Evolutionary conservation across 805 yeast species (phyloP).

Genomic region (Ogataea glucozyma): DNA sequence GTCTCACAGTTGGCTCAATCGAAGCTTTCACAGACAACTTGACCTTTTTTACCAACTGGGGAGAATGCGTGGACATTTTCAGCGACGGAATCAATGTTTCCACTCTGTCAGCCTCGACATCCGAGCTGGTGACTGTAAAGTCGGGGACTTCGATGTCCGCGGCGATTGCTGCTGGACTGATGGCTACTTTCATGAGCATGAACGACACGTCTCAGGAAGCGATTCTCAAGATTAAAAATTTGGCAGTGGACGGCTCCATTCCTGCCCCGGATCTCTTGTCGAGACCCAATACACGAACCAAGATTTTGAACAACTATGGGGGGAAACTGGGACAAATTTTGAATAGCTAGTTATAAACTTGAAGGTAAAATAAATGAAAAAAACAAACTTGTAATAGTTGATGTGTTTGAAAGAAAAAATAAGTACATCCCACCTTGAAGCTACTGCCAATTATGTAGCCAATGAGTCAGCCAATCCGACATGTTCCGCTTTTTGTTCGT

Average conservation of each 20-base stretch:
- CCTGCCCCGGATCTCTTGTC: constrained; percentile 10
- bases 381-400: neutral
- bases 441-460: too few relatives aligned
- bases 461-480: constrained; percentile 1
- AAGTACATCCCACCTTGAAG: neutral
- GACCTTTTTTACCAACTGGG: constrained; percentile 47
- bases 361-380: neutral
- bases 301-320: constrained; percentile 25
- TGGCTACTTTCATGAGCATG: constrained; percentile 45
- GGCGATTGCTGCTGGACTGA: constrained; percentile 46
- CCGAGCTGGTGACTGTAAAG: constrained; percentile 33
- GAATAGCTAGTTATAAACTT: too few relatives aligned
- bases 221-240: constrained; percentile 27
- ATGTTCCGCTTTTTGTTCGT: neutral
- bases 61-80: constrained; percentile 53
- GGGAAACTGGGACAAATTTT: constrained; percentile 20
- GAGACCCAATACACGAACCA: constrained; percentile 24
- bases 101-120: constrained; percentile 38
- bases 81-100: constrained; percentile 50
- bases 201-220: constrained; percentile 40
- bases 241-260: constrained; percentile 20
- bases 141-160: constrained; percentile 56
- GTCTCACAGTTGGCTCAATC: constrained; percentile 44
- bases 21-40: constrained; percentile 36
- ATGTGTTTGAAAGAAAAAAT: neutral